Evolutionary conservation across 768 basidiomycete genomes (phyloP), one percentile per base, ranked within the genome.

Genomic region (Clitopilus hobsonii): DNA sequence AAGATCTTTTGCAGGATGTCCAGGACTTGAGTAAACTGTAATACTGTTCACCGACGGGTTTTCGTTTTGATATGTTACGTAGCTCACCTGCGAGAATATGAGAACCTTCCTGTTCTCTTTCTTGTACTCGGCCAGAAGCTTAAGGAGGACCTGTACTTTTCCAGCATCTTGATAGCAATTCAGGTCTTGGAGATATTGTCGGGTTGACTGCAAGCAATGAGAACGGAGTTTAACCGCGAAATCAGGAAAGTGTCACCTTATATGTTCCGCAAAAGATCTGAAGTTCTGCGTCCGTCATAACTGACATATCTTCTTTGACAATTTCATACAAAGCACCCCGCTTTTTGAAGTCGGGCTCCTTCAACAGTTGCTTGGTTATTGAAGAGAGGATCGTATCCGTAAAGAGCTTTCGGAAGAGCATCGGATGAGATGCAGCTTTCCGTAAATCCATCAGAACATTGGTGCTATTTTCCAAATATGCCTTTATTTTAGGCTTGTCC

Each of bases 401-500:
- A 69, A 91, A 99, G 5, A 78, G 78, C 32, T 81, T 84, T 27
- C 97, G 81, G 79, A 99, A 99, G 16, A 99, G 79, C 88, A 98
- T 91, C 2, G 97, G 96, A 72, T 99, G 97, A 26, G 86, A 88
- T 1, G 96, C 89, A 2, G 97, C 97, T 70, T 99, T 99, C 27
- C 97, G 85, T 14, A 99, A 79, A 64, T 97, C 95, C 93, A 98
- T 98, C 29, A 99, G 78, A 52, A 99, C 94, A 67, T 99, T 95
- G 2, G 90, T 82, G 58, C 89, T 89, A 62, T 91, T 93, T 71
- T 91, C 89, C 16, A 83, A 67, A 58, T 91, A 89, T 57, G 76
- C 62, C 69, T 88, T 89, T 58, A 83, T 84, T 68, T 89, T 76
- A 49, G 77, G 63, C 59, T 80, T 73, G 22, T 69, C 65, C 50